Evolutionary conservation across 2,329 filamentous ascomycete species (phyloP), one percentile per base, ranked within the genome.

Genomic region (Clarireedia homoeocarpa): DNA sequence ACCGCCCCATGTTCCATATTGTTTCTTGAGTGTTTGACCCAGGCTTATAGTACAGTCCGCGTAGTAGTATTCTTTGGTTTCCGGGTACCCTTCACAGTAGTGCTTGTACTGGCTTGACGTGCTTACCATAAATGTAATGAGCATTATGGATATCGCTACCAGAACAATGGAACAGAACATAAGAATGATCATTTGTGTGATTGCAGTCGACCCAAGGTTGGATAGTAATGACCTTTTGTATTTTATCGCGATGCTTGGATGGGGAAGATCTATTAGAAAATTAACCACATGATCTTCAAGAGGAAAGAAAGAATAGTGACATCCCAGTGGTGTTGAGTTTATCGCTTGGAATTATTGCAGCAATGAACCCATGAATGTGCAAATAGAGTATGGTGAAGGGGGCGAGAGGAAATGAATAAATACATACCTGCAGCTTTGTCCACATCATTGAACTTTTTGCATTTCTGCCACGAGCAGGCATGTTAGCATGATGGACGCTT

Each of bases 231-330:
- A 63, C 7, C 53, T 44, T 42, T 62, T 63, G 51, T 61, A 62
- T 27, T 63, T 65, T 53, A 65, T 64, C 9, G 62, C 57, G 17
- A 62, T 61, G 36, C 48, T 62, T n/a, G 63, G 58, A 53, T 63
- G 62, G n/a, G 55, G 59, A 27, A 64, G 54, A 38, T 62, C 49
- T 56, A 14, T 6, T 30, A 10, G 12, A 3, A 6, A 12, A 30
- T 17, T 34, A 34, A 12, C 12, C 30, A 34, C 10, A 34, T n/a
- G 15, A 6, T 12, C 9, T 24, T 7, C 2, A 12, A 48, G 14
- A 27, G n/a, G 20, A 20, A 20, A 20, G 20, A 20, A 20, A 20
- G 20, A 20, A 20, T 20, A 20, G 20, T 20, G 1, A 20, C 20
- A 20, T 20, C 20, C 20, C 20, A 20, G 2, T 20, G 20, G 2